These are phyloP conservation scores for Avena atlantica DNA, from an alignment of 176 grass and related monocot genomes.

Conservation along the genomic window DNA sequence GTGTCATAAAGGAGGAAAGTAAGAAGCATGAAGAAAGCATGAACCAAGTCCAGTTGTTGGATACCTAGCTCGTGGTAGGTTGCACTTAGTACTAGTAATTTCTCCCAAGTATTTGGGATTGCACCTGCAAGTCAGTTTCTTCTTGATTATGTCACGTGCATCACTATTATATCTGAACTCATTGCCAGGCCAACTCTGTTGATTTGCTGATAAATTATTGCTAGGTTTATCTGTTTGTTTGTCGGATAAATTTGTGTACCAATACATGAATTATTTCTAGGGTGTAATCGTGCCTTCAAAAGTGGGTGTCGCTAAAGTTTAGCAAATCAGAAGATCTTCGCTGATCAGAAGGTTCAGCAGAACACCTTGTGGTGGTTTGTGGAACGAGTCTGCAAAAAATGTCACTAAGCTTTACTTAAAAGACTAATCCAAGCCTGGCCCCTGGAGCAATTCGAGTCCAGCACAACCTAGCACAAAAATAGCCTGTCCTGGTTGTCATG, in stretches of 20 bases:
- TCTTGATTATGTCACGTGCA: not conserved
- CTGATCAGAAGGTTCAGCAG: not conserved
- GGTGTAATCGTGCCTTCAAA: not conserved
- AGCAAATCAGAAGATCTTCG: not conserved
- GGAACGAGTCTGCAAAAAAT: not conserved
- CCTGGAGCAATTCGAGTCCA: not conserved
- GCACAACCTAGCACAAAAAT: not conserved
- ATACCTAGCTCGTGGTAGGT: conserved; percentile 33
- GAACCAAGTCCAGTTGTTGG: conserved; percentile 44
- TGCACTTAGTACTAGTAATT: not conserved
- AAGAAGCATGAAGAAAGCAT: conserved; percentile 37
- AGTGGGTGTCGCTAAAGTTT: not conserved
- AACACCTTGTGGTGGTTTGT: not conserved
- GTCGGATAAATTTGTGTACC: not conserved
- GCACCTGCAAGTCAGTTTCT: conserved; percentile 18
- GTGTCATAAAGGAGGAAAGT: conserved; percentile 57
- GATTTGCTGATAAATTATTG: not conserved
- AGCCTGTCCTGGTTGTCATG: not conserved
- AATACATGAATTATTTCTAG: not conserved
- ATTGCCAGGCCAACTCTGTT: not conserved
- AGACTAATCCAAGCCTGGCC: not conserved
- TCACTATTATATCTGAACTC: not conserved
- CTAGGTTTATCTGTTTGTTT: not conserved
- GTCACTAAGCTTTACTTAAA: not conserved
- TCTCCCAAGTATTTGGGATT: not conserved